phyloP scores from a whole-genome alignment of 805 yeast genomes.

The Candida tammaniensis region DNA sequence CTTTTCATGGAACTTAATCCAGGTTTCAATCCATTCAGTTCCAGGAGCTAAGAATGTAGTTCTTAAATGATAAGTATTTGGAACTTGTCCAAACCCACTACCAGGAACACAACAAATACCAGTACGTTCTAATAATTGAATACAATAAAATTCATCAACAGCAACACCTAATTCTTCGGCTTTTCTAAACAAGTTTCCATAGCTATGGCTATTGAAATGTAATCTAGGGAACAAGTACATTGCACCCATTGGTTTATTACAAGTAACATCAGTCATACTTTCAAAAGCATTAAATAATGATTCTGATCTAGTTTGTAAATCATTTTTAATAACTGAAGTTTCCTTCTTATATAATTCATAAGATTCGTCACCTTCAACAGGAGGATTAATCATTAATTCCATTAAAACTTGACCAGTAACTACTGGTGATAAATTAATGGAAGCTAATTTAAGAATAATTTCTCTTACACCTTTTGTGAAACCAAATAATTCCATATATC shows the following conservation, averaged over 20 bases:
- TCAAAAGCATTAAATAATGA: constrained; percentile 68
- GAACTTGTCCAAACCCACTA: constrained; percentile 91
- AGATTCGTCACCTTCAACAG: constrained; percentile 72
- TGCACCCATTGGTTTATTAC: constrained; percentile 94
- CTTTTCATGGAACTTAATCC: constrained; percentile 74
- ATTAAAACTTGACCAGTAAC: constrained; percentile 93
- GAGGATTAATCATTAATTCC: constrained; percentile 93
- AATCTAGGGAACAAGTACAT: constrained; percentile 93
- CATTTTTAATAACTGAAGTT: constrained; percentile 55
- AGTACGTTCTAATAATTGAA: constrained; percentile 75
- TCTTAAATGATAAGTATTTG: constrained; percentile 88
- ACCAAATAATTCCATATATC: constrained; percentile 92
- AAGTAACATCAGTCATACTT: constrained; percentile 74
- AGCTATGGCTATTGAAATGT: constrained; percentile 45
- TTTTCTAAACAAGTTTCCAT: constrained; percentile 54
- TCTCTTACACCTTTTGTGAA: constrained; percentile 67
- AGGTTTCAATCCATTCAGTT: constrained; percentile 74
- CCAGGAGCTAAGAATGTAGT: constrained; percentile 98
- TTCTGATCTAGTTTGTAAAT: constrained; percentile 62
- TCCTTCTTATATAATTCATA: constrained; percentile 66
- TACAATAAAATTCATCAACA: constrained; percentile 89
- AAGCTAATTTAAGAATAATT: constrained; percentile 78
- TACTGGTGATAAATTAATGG: constrained; percentile 89
- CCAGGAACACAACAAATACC: constrained; percentile 99
- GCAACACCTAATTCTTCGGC: constrained; percentile 56